A percentile compares a stretch with the other conserved stretches of the same genome.
Evolutionary conservation across 2,329 filamentous ascomycete genomes (phyloP).

Genomic region (Penicillium sp.): DNA sequence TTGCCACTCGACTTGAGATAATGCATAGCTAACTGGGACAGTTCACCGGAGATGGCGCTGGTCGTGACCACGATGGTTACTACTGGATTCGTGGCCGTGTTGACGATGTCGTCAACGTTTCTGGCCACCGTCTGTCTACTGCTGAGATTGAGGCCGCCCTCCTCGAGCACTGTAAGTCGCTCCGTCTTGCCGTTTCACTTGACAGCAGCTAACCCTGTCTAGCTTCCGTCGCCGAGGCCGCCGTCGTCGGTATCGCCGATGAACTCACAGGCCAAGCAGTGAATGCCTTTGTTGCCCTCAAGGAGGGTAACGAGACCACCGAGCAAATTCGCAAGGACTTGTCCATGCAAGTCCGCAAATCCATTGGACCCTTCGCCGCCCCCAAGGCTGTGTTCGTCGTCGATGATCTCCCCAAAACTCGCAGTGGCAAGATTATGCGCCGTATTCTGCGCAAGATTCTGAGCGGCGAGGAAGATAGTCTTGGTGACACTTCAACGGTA

Average conservation of each 20-base stretch:
- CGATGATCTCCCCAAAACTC: constrained; percentile 92
- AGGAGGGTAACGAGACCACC: constrained; percentile 73
- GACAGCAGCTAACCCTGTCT: constrained; percentile 19
- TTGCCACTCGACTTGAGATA: constrained; percentile 1
- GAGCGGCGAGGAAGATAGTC: constrained; percentile 93
- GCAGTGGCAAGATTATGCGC: constrained; percentile 98
- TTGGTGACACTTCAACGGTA: constrained; percentile 91
- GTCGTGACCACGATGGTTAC: constrained; percentile 95
- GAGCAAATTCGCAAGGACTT: constrained; percentile 91
- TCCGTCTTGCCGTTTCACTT: background rate
- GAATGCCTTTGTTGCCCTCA: constrained; percentile 93
- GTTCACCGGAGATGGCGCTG: constrained; percentile 76
- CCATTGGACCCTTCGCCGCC: constrained; percentile 94
- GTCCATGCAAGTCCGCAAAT: constrained; percentile 91
- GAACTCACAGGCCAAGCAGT: constrained; percentile 96
- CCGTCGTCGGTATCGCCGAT: constrained; percentile 89
- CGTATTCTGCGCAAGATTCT: constrained; percentile 96
- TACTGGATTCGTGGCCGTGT: constrained; percentile 99
- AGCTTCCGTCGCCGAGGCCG: constrained; percentile 77
- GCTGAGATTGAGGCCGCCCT: constrained; percentile 97
- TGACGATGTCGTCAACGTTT: constrained; percentile 98
- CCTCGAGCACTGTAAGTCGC: constrained; percentile 74
- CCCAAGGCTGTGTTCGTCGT: constrained; percentile 92
- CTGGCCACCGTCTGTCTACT: constrained; percentile 91
- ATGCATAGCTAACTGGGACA: constrained; percentile 21